Conservation (phyloP, 257 asterid species). For the Nicotiana tomentosiformis region DNA sequence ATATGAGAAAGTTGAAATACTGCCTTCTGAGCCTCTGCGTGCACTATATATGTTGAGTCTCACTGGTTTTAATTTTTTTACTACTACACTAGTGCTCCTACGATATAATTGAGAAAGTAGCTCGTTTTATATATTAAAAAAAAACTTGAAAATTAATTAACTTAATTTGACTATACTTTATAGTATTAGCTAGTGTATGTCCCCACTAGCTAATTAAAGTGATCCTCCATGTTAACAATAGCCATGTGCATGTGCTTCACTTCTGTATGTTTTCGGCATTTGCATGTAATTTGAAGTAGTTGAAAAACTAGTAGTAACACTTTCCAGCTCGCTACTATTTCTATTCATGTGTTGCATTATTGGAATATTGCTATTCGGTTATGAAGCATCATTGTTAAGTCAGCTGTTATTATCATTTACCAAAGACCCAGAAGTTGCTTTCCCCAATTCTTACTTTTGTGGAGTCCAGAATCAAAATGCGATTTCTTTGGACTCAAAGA, state of each 20-base stretch:
- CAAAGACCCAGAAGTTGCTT: too few relatives aligned
- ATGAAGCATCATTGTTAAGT: background rate
- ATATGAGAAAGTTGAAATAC: conserved; percentile 32
- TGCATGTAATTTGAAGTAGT: background rate
- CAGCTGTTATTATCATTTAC: background rate
- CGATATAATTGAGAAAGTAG: background rate
- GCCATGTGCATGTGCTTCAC: background rate
- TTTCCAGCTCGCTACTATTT: background rate
- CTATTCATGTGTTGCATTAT: background rate
- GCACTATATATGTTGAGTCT: background rate
- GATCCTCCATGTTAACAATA: background rate
- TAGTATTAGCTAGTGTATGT: background rate
- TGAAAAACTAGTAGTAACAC: background rate
- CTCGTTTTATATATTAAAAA: background rate
- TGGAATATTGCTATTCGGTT: background rate
- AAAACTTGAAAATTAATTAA: background rate
- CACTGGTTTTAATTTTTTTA: background rate
- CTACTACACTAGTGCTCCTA: background rate
- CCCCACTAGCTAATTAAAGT: conserved; percentile 3
- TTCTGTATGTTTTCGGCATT: background rate
- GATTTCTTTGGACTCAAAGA: too few relatives aligned
- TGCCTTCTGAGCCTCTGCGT: background rate
- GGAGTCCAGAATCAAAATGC: too few relatives aligned
- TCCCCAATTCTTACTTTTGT: too few relatives aligned
- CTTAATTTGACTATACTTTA: background rate